Evolutionary conservation across 768 basidiomycete genomes (phyloP), one percentile per base, ranked within the genome.

Genomic region (Lentinula sp.): DNA sequence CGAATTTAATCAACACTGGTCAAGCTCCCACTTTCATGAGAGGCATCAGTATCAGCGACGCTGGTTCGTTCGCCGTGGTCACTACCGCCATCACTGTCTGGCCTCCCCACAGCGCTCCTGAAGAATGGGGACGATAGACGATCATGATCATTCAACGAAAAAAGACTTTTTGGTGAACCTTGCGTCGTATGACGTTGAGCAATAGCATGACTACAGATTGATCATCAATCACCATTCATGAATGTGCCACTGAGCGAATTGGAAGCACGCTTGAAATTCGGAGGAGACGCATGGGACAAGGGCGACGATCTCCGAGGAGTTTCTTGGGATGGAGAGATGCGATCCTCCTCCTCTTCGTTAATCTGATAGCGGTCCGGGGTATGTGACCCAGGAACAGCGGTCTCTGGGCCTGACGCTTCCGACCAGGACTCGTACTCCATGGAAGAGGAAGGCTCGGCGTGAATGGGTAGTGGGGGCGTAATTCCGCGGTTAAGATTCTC

Each of bases 141-240:
- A 36, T 28, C 39, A 46, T 35, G 42, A 33, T 61, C 60, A 54
- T 23, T 46, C 23, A 32, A 41, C 6, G 50, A 13, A 52, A 43
- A 60, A 20, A 60, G 36, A 43, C 20, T 53, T 18, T 43, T 59
- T 36, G 57, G 36, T 35, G 60, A 36, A 51, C 60, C 63, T 52
- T 61, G 53, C 51, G 46, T 49, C 51, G 37, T 46, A 35, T 36
- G 28, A n/a, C 43, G 51, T 35, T 65, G 70, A 53, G 65, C 61
- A 16, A 1, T 51, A 16, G 65, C 64, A 60, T 63, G 50, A 42
- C 48, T 15, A 66, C 37, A 62, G 67, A 54, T 59, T 46, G 70
- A 70, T 70, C 72, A 71, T 71, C 73, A 79, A 76, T 76, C 75
- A 80, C 81, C 81, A 63, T 83, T 82, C 72, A 76, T 73, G 66